phyloP scores from a whole-genome alignment of 192 early-diverging fungal species.

The Backusella tuberculispora region DNA sequence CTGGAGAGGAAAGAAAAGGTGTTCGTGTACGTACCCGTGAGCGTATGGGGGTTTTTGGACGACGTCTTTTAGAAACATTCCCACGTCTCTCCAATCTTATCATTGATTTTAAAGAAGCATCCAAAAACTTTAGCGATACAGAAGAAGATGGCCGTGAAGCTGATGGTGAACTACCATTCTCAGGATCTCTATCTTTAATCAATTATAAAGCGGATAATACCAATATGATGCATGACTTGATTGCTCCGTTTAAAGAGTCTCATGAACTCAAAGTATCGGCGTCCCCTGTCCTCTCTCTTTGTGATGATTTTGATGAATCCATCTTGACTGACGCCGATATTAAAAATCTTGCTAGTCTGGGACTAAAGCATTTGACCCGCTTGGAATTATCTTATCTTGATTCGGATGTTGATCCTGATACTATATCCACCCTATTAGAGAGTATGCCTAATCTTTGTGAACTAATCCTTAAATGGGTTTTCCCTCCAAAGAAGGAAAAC shows the following conservation, averaged over 20 bases:
- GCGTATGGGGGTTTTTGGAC: constrained; percentile 5
- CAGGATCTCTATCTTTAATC: not conserved
- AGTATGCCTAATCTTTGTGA: not conserved
- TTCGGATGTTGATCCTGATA: not conserved
- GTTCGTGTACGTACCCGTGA: not conserved
- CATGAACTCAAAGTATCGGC: not conserved
- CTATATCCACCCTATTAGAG: not conserved
- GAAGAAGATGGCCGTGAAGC: not conserved
- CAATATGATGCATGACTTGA: not conserved
- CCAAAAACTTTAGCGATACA: constrained; percentile 1
- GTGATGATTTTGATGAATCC: constrained; percentile 23
- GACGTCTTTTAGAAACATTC: constrained; percentile 10
- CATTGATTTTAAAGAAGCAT: constrained; percentile 3
- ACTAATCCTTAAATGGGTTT: constrained; percentile 17
- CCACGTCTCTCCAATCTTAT: constrained; percentile 1
- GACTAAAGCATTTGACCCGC: not conserved
- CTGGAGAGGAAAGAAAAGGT: not conserved
- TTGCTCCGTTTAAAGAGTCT: constrained; percentile 2
- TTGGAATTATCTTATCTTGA: constrained; percentile 4
- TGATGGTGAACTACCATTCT: not conserved
- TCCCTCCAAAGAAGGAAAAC: constrained; percentile 17
- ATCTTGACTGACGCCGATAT: constrained; percentile 13
- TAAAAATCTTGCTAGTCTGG: not conserved
- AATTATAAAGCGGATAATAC: constrained; percentile 18
- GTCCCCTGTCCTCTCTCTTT: constrained; percentile 5